phyloP scores from a whole-genome alignment of 2,329 filamentous ascomycete species.

The Aspergillus fumigatiaffinis region DNA sequence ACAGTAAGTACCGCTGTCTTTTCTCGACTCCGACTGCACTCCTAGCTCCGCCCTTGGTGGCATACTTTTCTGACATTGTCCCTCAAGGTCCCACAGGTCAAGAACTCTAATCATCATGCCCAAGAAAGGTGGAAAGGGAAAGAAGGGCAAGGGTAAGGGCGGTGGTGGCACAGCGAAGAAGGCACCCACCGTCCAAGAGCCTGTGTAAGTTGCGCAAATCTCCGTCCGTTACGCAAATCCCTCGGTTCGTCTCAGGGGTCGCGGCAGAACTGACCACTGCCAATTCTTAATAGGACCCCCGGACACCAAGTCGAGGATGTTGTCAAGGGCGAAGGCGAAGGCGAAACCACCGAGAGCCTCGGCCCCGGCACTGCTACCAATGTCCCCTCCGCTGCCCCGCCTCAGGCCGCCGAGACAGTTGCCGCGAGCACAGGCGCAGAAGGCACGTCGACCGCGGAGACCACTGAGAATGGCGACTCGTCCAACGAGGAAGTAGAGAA shows the following conservation, averaged over 20 bases:
- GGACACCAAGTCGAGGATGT: constrained; percentile 20
- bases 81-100: background rate
- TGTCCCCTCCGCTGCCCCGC: constrained; percentile 7
- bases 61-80: constrained; percentile 5
- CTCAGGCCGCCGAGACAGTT: constrained; percentile 6
- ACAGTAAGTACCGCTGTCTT: constrained; percentile 9
- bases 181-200: constrained; percentile 24
- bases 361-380: constrained; percentile 13
- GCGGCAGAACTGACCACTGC: constrained; percentile 4
- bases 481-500: constrained; percentile 2
- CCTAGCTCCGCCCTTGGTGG: constrained; percentile 6
- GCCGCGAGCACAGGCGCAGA: constrained; percentile 6
- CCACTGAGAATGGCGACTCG: constrained; percentile 1
- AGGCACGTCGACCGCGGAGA: constrained; percentile 2
- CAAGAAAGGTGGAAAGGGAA: constrained; percentile 33
- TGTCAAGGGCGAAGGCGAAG: constrained; percentile 17
- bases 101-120: constrained; percentile 22
- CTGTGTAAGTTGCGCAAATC: constrained; percentile 24
- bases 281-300: constrained; percentile 14
- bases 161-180: constrained; percentile 23
- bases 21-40: constrained; percentile 2
- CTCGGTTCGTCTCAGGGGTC: background rate
- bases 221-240: background rate
- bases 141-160: constrained; percentile 27
- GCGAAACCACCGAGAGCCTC: constrained; percentile 11